A percentile compares a stretch with the other conserved stretches of the same genome.
phyloP scores from a whole-genome alignment of 73 alveolate genomes.

The Uronychia setigera region DNA sequence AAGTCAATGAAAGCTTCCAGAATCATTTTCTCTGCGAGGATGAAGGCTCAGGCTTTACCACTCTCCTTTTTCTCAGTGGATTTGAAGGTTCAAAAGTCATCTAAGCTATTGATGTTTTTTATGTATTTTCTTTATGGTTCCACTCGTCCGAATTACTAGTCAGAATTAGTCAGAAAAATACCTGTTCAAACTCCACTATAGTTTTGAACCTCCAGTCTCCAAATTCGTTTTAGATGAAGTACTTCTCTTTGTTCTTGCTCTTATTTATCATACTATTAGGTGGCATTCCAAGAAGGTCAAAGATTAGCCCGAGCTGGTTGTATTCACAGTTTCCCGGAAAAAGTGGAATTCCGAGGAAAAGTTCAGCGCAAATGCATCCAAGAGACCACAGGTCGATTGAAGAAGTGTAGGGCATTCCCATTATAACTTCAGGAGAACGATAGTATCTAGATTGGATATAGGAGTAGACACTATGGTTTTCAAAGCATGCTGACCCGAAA shows the following conservation, averaged over 20 bases:
- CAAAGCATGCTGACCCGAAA: constrained; percentile 79
- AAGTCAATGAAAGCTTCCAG: constrained; percentile 53
- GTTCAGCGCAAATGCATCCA: constrained; percentile 86
- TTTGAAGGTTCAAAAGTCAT: constrained; percentile 3
- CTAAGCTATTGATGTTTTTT: background rate
- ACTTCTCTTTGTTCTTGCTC: constrained; percentile 28
- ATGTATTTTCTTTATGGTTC: background rate
- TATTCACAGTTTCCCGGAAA: constrained; percentile 83
- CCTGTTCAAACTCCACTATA: constrained; percentile 7
- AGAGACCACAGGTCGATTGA: constrained; percentile 90
- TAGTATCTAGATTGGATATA: constrained; percentile 79
- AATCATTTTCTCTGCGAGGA: background rate
- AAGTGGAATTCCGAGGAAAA: constrained; percentile 73
- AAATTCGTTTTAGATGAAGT: constrained; percentile 14
- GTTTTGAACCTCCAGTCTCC: constrained; percentile 26
- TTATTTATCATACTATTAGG: constrained; percentile 16
- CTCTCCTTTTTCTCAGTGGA: background rate
- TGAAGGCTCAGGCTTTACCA: background rate
- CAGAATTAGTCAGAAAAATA: background rate
- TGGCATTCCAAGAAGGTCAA: constrained; percentile 52
- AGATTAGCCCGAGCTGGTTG: constrained; percentile 56
- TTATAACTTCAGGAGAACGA: constrained; percentile 86
- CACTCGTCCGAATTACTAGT: constrained; percentile 9
- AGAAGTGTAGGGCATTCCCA: constrained; percentile 85
- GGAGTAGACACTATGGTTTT: constrained; percentile 51